Conservation (phyloP, 2,329 filamentous ascomycete genomes). For the Fusarium incarnatum region DNA sequence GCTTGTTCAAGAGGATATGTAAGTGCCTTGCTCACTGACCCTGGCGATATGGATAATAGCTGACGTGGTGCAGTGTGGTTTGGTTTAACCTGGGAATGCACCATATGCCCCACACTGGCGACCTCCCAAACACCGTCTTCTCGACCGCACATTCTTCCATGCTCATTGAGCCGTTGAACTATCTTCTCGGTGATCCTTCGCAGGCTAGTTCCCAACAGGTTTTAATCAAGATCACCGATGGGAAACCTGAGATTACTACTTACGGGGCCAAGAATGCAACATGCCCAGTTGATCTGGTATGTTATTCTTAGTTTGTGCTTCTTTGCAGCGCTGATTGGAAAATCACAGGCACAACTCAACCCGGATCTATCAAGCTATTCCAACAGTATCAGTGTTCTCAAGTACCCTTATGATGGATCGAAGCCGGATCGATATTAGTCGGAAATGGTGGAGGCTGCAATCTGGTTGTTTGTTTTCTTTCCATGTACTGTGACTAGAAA, state of each 20-base stretch:
- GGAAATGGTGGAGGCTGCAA: rapidly evolving
- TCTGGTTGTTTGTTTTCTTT: neutral
- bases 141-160: neutral
- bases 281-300: neutral
- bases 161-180: conserved; percentile 2
- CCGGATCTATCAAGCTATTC: neutral
- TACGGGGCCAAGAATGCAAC: neutral
- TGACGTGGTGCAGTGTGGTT: neutral
- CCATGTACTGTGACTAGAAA: neutral
- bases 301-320: neutral
- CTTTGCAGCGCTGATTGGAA: neutral
- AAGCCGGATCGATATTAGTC: conserved; percentile 6
- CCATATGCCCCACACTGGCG: conserved; percentile 15
- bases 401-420: conserved; percentile 1
- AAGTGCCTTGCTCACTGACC: neutral
- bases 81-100: conserved; percentile 9
- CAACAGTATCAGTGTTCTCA: neutral
- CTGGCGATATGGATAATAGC: rapidly evolving
- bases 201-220: conserved; percentile 1
- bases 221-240: neutral
- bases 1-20: neutral
- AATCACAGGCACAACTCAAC: neutral
- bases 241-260: neutral
- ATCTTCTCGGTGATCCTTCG: neutral
- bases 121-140: conserved; percentile 7